A percentile compares a stretch with the other conserved stretches of the same genome.
These are phyloP conservation scores for Xanthoceras sorbifolium DNA, from an alignment of 345 rosid genomes.

Conservation along the genomic window DNA sequence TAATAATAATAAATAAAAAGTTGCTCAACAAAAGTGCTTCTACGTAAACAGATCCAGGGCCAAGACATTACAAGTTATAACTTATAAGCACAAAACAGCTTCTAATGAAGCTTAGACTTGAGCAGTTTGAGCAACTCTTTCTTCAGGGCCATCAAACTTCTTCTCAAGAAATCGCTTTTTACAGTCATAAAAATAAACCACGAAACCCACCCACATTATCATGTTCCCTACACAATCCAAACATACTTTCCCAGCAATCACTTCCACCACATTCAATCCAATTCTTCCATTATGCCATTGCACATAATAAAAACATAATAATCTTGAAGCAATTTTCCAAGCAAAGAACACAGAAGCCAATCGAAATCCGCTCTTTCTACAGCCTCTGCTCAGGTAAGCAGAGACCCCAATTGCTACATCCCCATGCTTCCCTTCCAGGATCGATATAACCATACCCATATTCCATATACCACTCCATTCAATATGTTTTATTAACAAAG, in stretches of 20 bases:
- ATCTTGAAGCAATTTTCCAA: constrained; percentile 30
- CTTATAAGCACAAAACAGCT: too few species aligned
- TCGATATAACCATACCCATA: constrained; percentile 31
- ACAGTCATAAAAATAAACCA: constrained; percentile 31
- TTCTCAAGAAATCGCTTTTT: constrained; percentile 22
- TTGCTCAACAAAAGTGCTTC: too few species aligned
- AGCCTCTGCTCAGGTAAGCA: constrained; percentile 33
- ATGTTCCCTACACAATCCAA: constrained; percentile 25
- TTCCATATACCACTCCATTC: constrained; percentile 49
- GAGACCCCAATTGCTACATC: constrained; percentile 30
- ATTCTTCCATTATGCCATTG: constrained; percentile 17
- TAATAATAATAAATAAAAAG: too few species aligned
- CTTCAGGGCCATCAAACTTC: constrained; percentile 32
- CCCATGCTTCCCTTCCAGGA: constrained; percentile 43
- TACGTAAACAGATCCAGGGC: too few species aligned
- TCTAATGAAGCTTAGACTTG: background rate
- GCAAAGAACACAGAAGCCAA: constrained; percentile 23
- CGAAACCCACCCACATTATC: constrained; percentile 31
- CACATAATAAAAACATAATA: constrained; percentile 16
- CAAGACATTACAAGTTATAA: too few species aligned
- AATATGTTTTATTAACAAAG: constrained; percentile 18
- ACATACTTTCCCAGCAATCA: constrained; percentile 2
- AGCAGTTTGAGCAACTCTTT: background rate
- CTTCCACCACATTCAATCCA: background rate
- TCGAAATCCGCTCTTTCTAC: constrained; percentile 26